Evolutionary conservation across 441 rosid species (phyloP), one percentile per base, ranked within the genome.

Genomic region (Adansonia rubrostipa): DNA sequence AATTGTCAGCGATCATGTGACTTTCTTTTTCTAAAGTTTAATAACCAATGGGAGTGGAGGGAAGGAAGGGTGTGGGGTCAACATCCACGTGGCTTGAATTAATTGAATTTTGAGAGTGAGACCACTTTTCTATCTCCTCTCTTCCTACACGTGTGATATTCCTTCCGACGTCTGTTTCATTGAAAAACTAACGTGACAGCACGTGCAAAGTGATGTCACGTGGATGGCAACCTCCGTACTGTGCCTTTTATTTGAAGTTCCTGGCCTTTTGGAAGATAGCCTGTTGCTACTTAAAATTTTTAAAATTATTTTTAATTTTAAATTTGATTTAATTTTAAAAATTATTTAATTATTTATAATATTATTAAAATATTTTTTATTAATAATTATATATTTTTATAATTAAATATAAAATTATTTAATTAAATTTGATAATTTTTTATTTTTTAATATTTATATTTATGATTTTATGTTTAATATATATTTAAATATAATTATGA

Each of bases 1-100:
- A 60, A 72, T 7, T 88, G 91, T 89, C 94, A 86, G 90, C 85
- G 69, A 82, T 79, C 94, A 89, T 85, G 94, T 89, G 94, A 88
- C 74, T 42, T 73, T 17, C 62, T 36, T 42, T 79, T 80, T 51
- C 54, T 68, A 17, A 45, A 50, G 54, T 47, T 24, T 19, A 20
- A 60, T 60, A 20, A 76, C 58, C 3, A 50, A 14, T 11, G 3
- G 36, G 56, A 13, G 33, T 3, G 28, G 28, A 8, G 24, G 33
- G 2, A 28, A 0, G 17, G 7, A 6, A 3, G 3, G 66, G 19
- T 33, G 71, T 56, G 75, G 81, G 84, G 82, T 80, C 83, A 51
- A 75, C 67, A 7, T 77, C 88, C 82, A 85, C 84, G 86, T 80
- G 90, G 83, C 88, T 4, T 60, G 36, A 84, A 68, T 74, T 47